A percentile compares a stretch with the other conserved stretches of the same genome.
Conservation (phyloP, 139 green algal species). For the Dunaliella sp. region DNA sequence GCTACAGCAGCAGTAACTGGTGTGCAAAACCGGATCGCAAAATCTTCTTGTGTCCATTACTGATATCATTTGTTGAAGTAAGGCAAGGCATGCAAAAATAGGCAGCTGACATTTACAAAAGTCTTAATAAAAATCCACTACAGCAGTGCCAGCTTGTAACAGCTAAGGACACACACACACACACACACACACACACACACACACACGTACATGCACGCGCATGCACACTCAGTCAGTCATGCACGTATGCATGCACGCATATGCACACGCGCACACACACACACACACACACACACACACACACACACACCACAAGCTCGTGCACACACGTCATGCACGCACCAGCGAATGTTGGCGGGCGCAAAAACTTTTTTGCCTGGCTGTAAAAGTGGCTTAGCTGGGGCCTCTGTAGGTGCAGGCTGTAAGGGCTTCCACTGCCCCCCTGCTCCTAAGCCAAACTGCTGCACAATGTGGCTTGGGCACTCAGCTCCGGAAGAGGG, state of each 20-base stretch:
- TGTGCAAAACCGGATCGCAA: too few relatives aligned
- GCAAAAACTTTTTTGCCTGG: constrained; percentile 45
- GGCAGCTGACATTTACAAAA: too few relatives aligned
- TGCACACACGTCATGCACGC: not conserved
- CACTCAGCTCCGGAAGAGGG: not conserved
- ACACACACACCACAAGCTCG: not conserved
- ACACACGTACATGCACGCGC: too few relatives aligned
- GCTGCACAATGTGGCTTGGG: constrained; percentile 3
- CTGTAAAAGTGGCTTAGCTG: not conserved
- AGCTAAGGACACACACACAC: not conserved
- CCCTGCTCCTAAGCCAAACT: not conserved
- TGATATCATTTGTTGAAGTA: too few relatives aligned
- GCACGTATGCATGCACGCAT: not conserved
- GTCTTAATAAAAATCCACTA: too few relatives aligned
- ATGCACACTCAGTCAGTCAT: too few relatives aligned
- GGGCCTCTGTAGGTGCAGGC: not conserved
- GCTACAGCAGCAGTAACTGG: too few relatives aligned
- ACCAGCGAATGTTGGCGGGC: constrained; percentile 72
- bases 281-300: not conserved
- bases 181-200: too few relatives aligned
- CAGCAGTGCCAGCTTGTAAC: not conserved
- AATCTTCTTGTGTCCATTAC: too few relatives aligned
- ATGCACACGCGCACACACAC: constrained; percentile 3
- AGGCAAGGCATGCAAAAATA: too few relatives aligned
- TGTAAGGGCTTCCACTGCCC: constrained; percentile 16